phyloP scores from a whole-genome alignment of 495 filamentous ascomycete genomes.

The Talaromyces stipitatus region DNA sequence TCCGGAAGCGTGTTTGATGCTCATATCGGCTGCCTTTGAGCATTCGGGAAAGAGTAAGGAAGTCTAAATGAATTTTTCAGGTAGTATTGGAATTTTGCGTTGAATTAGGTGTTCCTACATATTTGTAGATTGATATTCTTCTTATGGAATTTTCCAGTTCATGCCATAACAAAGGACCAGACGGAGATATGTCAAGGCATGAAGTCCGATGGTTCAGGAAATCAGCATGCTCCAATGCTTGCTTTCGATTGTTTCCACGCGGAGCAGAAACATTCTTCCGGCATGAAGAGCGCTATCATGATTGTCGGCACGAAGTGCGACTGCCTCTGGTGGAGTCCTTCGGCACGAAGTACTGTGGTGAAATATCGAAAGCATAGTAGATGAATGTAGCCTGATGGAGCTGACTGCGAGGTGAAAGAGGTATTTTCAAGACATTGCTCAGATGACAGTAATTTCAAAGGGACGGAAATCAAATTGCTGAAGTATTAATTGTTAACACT shows the following conservation, averaged over 20 bases:
- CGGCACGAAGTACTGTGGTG: slow-evolving; percentile 12
- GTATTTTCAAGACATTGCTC: neutral
- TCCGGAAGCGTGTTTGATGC: neutral
- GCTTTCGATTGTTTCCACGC: neutral
- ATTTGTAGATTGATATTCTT: no score
- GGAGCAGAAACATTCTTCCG: neutral
- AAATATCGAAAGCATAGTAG: neutral
- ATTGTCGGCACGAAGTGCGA: neutral
- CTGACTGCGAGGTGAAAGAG: neutral
- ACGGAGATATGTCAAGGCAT: neutral
- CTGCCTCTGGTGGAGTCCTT: neutral
- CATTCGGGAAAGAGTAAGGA: no score
- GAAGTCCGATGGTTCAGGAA: slow-evolving; percentile 15
- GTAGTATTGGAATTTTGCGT: no score
- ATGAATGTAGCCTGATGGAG: neutral
- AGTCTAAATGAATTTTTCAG: no score
- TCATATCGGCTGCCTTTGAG: neutral
- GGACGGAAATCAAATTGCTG: neutral
- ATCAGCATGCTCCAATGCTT: neutral
- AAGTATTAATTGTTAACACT: neutral
- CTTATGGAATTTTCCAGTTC: no score
- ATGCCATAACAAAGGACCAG: no score
- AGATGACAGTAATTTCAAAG: neutral
- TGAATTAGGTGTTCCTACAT: neutral
- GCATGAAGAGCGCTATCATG: neutral